These are phyloP conservation scores for Colletotrichum eremochloae DNA, from an alignment of 2,329 filamentous ascomycete genomes.

Conservation along the genomic window DNA sequence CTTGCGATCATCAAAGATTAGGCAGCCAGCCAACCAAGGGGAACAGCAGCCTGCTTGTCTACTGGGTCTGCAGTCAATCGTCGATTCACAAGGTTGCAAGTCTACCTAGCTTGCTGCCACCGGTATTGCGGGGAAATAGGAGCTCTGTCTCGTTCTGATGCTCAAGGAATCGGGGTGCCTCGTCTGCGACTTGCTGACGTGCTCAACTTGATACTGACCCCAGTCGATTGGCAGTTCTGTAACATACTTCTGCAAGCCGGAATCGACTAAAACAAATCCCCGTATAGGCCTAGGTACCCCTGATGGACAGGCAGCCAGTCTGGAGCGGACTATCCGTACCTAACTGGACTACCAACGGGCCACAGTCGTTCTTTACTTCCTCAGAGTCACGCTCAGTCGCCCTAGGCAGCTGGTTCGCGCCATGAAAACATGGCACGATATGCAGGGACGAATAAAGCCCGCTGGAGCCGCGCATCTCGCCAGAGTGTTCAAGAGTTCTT, in stretches of 20 bases:
- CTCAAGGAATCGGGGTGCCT: neutral
- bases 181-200: slow-evolving; percentile 22
- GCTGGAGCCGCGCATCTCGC: slow-evolving; percentile 16
- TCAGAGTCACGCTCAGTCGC: slow-evolving; percentile 12
- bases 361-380: slow-evolving; percentile 11
- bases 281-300: slow-evolving; percentile 21
- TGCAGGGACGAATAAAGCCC: slow-evolving; percentile 4
- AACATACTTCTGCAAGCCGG: slow-evolving; percentile 24
- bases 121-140: slow-evolving; percentile 1
- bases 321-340: neutral
- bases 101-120: neutral
- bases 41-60: neutral
- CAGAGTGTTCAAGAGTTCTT: neutral
- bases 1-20: neutral
- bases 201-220: slow-evolving; percentile 10
- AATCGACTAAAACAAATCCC: slow-evolving; percentile 40
- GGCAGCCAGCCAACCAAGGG: neutral
- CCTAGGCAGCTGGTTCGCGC: slow-evolving; percentile 26
- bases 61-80: neutral
- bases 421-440: slow-evolving; percentile 20
- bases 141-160: slow-evolving; percentile 10
- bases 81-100: neutral
- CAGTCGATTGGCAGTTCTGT: slow-evolving; percentile 24
- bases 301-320: slow-evolving; percentile 16
- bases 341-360: neutral